These are phyloP conservation scores for Dentipellis fragilis DNA, from an alignment of 768 basidiomycete species.

Conservation along the genomic window DNA sequence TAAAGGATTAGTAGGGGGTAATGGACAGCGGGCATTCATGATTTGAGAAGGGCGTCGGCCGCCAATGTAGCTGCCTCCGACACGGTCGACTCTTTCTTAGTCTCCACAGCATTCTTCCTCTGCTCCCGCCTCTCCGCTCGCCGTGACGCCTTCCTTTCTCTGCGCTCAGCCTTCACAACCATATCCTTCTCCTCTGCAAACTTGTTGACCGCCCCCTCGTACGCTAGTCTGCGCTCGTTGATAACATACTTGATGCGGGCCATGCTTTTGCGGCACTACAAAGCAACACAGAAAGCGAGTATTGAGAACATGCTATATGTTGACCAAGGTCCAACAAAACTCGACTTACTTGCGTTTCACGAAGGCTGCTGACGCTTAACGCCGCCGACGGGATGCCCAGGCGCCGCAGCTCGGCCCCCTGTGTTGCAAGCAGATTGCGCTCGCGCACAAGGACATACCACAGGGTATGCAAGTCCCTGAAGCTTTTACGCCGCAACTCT, in stretches of 20 bases:
- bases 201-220: slow-evolving; percentile 49
- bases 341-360: slow-evolving; percentile 6
- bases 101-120: not conserved
- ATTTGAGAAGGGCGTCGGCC: not conserved
- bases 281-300: not conserved
- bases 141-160: not conserved
- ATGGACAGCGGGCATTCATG: not conserved
- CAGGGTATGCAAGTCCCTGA: slow-evolving; percentile 86
- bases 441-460: slow-evolving; percentile 91
- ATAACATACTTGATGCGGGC: slow-evolving; percentile 91
- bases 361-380: not conserved
- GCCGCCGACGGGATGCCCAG: slow-evolving; percentile 25
- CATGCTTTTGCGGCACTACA: slow-evolving; percentile 87
- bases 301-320: not conserved
- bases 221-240: slow-evolving; percentile 82
- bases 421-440: slow-evolving; percentile 83
- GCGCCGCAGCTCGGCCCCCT: slow-evolving; percentile 68
- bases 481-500: slow-evolving; percentile 85
- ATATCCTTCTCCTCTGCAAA: slow-evolving; percentile 11
- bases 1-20: not conserved
- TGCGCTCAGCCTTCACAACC: not conserved
- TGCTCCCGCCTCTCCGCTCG: not conserved
- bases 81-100: not conserved
- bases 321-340: not conserved
- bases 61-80: not conserved